A percentile compares a stretch with the other conserved stretches of the same genome.
Conservation (phyloP, 2,329 filamentous ascomycete genomes). For the Coniochaeta hoffmannii region DNA sequence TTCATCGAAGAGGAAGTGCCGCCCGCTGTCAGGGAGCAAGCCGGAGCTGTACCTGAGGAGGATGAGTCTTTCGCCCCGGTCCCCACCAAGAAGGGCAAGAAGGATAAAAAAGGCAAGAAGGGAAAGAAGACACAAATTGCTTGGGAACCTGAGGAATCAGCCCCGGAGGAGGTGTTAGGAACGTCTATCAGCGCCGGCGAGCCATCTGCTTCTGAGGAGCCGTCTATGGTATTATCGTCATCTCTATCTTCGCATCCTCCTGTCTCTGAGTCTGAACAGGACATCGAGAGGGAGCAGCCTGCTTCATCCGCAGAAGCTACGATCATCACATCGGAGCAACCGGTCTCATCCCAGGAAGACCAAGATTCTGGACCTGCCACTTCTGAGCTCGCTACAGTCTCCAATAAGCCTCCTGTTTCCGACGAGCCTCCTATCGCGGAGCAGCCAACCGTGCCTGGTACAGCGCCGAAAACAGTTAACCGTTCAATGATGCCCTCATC, state of each 20-base stretch:
- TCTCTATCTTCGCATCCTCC: neutral
- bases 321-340: no score
- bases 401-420: neutral
- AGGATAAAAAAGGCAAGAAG: constrained; percentile 18
- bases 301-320: neutral
- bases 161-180: neutral
- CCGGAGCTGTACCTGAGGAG: constrained; percentile 1
- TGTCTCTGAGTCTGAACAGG: neutral
- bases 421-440: neutral
- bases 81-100: constrained; percentile 11
- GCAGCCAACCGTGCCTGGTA: neutral
- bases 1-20: neutral
- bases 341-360: no score
- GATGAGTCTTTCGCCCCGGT: neutral
- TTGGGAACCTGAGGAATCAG: constrained; percentile 11
- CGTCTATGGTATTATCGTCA: neutral
- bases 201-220: neutral
- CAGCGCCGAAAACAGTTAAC: neutral
- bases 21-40: neutral
- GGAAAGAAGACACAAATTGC: constrained; percentile 16
- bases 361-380: neutral
- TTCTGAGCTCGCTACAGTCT: neutral
- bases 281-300: neutral
- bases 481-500: neutral
- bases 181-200: neutral